Percentiles rank a stretch among this genome's conserved stretches.
Evolutionary conservation across 768 basidiomycete species (phyloP).

Genomic region (Mrakia gelida): DNA sequence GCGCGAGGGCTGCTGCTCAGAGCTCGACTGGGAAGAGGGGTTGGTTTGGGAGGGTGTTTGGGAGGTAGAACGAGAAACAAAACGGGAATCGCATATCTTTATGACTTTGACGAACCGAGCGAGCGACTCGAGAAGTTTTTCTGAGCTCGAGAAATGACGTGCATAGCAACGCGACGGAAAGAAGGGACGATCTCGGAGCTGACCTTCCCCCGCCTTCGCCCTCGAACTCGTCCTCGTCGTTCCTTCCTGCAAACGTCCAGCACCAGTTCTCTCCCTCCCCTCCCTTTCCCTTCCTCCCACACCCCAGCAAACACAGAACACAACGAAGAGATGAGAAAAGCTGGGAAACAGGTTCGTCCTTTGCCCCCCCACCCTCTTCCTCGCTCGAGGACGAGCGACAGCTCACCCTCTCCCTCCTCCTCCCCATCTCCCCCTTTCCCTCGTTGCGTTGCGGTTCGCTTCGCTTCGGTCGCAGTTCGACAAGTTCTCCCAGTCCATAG

Average conservation of each 20-base stretch:
- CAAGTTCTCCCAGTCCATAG: conserved; percentile 63
- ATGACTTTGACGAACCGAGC: background rate
- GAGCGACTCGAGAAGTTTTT: too few species aligned
- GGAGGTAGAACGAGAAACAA: background rate
- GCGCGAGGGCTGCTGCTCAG: background rate
- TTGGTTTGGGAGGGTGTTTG: background rate
- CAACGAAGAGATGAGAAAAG: conserved; percentile 9
- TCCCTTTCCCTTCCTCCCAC: background rate
- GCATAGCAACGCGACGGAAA: too few species aligned
- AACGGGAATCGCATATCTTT: too few species aligned
- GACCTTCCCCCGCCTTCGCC: too few species aligned
- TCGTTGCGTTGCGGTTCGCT: background rate
- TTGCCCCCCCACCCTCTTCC: background rate
- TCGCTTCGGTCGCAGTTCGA: conserved; percentile 6
- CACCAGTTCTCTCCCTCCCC: too few species aligned
- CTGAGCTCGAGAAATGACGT: too few species aligned
- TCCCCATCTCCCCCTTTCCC: background rate
- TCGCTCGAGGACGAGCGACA: background rate
- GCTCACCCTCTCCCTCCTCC: too few species aligned
- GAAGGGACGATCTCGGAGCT: too few species aligned
- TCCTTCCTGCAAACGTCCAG: too few species aligned
- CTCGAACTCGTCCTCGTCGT: too few species aligned
- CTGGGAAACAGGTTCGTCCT: conserved; percentile 23
- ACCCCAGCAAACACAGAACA: background rate
- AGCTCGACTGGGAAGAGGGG: background rate